These are phyloP conservation scores for Magnaporthales sp. DNA, from an alignment of 2,329 filamentous ascomycete genomes.

Conservation along the genomic window DNA sequence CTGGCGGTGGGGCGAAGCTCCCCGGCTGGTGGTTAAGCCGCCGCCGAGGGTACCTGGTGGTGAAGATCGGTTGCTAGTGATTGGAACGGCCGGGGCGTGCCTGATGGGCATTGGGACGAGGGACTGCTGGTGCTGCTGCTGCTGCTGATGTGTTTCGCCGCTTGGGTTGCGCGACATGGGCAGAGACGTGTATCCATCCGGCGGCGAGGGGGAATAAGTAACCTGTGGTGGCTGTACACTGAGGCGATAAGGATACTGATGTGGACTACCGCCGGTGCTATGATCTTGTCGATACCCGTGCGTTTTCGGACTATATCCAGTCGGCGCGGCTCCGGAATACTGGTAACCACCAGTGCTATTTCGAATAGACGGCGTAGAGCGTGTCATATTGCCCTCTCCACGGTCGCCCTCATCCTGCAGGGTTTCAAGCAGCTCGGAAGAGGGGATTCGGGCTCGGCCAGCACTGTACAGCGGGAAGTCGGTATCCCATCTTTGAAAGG, in stretches of 20 bases:
- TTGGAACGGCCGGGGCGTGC: not conserved
- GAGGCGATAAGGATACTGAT: conserved; percentile 9
- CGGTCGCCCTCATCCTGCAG: conserved; percentile 6
- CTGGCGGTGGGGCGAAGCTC: not conserved
- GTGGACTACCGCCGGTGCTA: not conserved
- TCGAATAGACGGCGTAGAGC: conserved; percentile 5
- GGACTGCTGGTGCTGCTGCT: not conserved
- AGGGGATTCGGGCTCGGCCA: conserved; percentile 13
- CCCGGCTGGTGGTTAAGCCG: not conserved
- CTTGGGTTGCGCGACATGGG: conserved; percentile 41
- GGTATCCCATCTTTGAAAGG: conserved; percentile 19
- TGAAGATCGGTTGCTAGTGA: not conserved
- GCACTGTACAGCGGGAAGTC: conserved; percentile 13
- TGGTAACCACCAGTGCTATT: not conserved
- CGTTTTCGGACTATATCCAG: not conserved
- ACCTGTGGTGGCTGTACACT: conserved; percentile 16
- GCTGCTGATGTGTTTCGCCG: conserved; percentile 21
- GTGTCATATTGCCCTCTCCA: conserved; percentile 1
- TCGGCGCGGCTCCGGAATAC: not conserved
- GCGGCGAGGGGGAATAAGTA: conserved; percentile 10
- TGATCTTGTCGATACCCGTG: not conserved
- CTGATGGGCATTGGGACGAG: not conserved
- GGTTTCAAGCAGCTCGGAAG: conserved; percentile 10
- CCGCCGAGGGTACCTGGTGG: not conserved
- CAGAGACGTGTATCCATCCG: conserved; percentile 36